Evolutionary conservation across 2,329 filamentous ascomycete genomes (phyloP).

Genomic region (Ceratocystis eucalypticola): DNA sequence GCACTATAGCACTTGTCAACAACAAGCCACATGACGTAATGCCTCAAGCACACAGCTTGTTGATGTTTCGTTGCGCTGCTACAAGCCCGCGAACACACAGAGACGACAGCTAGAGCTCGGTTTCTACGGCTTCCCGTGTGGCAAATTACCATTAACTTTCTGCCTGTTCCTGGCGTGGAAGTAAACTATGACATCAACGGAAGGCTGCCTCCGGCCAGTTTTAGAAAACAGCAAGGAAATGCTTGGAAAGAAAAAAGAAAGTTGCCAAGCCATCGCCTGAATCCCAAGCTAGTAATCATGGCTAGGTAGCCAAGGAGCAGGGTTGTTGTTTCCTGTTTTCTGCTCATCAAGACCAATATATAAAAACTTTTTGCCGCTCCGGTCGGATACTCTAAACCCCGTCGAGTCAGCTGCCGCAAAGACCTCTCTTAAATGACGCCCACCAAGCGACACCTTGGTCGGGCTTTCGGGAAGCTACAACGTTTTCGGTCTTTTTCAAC

Average conservation of each 20-base stretch:
- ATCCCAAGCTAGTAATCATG: background rate
- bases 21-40: background rate
- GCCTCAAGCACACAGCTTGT: background rate
- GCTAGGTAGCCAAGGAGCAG: background rate
- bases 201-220: background rate
- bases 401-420: background rate
- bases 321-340: background rate
- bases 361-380: background rate
- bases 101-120: background rate
- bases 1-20: background rate
- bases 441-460: too few species aligned
- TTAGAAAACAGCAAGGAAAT: background rate
- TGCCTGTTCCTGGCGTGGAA: background rate
- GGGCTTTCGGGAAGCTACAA: too few species aligned
- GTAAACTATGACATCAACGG: constrained; percentile 2
- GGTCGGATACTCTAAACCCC: background rate
- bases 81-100: too few species aligned
- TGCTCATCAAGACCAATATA: background rate
- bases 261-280: background rate
- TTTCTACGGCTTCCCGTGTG: background rate
- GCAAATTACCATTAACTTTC: background rate
- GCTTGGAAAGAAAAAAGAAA: background rate
- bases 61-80: too few species aligned
- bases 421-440: background rate
- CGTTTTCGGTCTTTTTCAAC: background rate